Base-by-base conservation (phyloP, 2,329 filamentous ascomycete species). In the Drechslera avenae region DNA sequence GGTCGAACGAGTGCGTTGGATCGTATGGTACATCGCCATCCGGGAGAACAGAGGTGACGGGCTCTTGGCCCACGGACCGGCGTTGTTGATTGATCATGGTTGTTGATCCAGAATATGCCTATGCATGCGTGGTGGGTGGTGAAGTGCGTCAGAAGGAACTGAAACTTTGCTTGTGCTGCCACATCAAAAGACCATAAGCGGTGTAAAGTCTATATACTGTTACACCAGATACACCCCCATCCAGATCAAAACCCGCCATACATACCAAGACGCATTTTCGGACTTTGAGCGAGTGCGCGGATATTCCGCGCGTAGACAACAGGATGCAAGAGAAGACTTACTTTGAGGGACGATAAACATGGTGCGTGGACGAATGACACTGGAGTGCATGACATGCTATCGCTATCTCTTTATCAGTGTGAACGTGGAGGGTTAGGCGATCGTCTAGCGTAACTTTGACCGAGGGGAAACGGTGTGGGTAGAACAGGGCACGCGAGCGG, bases 21-120 rank as follows among this genome's bases (percentile, higher is more conserved):
- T 76, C 73, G 56, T 79, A 75, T 1, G 78, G 81, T 14, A 81
- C 66, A 46, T 83, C 80, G 52, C 79, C 78, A 30, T 68, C 72
- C 7, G 73, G 71, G 2, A 84, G 69, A 8, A 83, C 73, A 1
- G 81, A 82, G 0, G 81, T 83, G 19, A 83, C 81, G 6, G 77
- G 79, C 59, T 80, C 78, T 32, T 80, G 72, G 7, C 73, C 75
- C 18, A 81, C 76, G 26, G 57, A 57, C 39, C 52, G 56, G 10
- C 43, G 54, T 21, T 47, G 56, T 13, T 40, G 43, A 46, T 13
- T 16, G 46, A 37, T 47, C 57, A 50, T 32, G 42, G 14, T 42
- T 41, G 47, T 40, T 48, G 48, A 40, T 21, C 50, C 16, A 39
- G 36, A 19, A 51, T 36, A 23, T 28, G 12, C 19, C 40, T 34